Base-by-base conservation (phyloP, 331 rosid genomes). In the Quercus phellos region DNA sequence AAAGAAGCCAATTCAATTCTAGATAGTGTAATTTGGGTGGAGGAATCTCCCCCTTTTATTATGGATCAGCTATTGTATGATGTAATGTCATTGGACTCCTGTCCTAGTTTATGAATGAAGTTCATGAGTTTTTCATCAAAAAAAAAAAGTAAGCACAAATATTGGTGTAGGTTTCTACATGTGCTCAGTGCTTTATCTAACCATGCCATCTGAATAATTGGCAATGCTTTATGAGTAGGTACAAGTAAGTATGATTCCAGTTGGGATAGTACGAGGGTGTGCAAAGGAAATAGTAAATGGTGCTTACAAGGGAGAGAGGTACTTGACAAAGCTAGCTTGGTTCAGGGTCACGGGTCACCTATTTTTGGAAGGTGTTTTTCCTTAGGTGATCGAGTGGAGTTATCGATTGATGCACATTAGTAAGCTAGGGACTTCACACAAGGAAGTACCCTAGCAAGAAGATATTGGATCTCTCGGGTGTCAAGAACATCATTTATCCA, bases 281-380 rank as follows among this genome's bases (percentile, higher is more conserved):
- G 89, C 85, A 0, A 78, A 46, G 32, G 79, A 85, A 1, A 83
- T 83, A 18, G 87, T 80, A 79, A 71, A 72, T 0, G 46, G 83
- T 11, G 87, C 67, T 1, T 78, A 81, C 22, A 60, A 81, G 17
- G 85, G 87, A 0, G 69, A 83, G 7, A 60, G 85, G 66, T 75
- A 68, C 77, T 66, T 80, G 78, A 83, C 82, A 1, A 73, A 80
- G 75, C 87, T 87, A 18, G 34, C 80, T 4, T 86, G 87, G 89
- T 83, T 29, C 50, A 83, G 68, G 69, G 60, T 32, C 34, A 32
- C 34, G 6, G 34, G 34, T 30, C 14, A 5, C 82, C 1, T 83
- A 86, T 56, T 29, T 35, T 4, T 75, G 78, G 83, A 83, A 38
- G 51, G 83, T 71, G 67, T 70, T 83, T 7, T 58, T 71, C 87